These are phyloP conservation scores for Globisporangium iwayamae DNA, from an alignment of 352 stramenopile species.

Conservation along the genomic window DNA sequence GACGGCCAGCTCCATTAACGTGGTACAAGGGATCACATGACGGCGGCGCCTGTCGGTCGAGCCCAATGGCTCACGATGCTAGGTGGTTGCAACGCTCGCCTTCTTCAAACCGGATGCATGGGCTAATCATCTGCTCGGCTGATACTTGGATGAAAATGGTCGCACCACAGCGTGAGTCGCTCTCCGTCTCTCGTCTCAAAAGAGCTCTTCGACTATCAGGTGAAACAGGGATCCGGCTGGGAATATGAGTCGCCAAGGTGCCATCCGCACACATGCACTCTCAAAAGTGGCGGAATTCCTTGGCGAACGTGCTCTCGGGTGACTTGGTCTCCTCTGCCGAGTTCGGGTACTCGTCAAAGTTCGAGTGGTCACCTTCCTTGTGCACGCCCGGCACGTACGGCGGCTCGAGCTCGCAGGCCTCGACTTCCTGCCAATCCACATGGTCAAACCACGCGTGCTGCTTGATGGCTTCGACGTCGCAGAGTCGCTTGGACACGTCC, in stretches of 20 bases:
- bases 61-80: no score
- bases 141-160: background rate
- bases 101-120: background rate
- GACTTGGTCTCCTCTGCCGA: constrained; percentile 42
- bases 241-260: background rate
- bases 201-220: background rate
- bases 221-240: background rate
- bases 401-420: constrained; percentile 35
- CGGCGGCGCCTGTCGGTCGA: background rate
- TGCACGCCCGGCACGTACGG: constrained; percentile 42
- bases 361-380: constrained; percentile 41
- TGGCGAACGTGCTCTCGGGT: constrained; percentile 22
- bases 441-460: constrained; percentile 59
- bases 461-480: constrained; percentile 45
- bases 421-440: constrained; percentile 63
- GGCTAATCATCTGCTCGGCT: background rate
- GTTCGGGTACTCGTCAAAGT: constrained; percentile 70
- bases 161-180: background rate
- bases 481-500: constrained; percentile 45
- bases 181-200: background rate
- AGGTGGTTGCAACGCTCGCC: background rate
- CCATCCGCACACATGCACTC: background rate
- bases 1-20: background rate
- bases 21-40: background rate
- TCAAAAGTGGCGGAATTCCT: constrained; percentile 48